Percentiles rank a stretch among this genome's conserved stretches.
These are phyloP conservation scores for Salix arbutifolia DNA, from an alignment of 345 rosid species.

Conservation along the genomic window DNA sequence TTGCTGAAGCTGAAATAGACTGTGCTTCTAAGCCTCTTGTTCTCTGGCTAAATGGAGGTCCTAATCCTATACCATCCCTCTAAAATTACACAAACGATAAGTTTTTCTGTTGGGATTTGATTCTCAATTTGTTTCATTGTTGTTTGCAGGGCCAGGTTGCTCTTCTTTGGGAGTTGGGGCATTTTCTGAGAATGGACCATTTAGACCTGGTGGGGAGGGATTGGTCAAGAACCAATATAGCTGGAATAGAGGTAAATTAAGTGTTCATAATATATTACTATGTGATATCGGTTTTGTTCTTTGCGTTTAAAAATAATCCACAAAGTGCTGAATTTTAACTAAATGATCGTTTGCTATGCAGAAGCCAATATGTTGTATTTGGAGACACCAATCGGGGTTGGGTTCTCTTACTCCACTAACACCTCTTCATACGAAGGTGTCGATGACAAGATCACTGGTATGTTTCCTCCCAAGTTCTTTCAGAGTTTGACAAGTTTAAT, in stretches of 20 bases:
- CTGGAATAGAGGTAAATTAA: conserved; percentile 77
- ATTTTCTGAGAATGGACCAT: conserved; percentile 93
- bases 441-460: conserved; percentile 78
- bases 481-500: background rate
- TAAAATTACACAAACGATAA: background rate
- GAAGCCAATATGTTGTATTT: conserved; percentile 91
- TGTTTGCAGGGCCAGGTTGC: conserved; percentile 79
- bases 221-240: conserved; percentile 75
- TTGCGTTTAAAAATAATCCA: background rate
- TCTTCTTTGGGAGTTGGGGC: conserved; percentile 98
- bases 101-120: conserved; percentile 2
- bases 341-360: conserved; percentile 28
- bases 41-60: conserved; percentile 98
- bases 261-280: background rate
- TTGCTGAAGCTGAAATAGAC: conserved; percentile 78
- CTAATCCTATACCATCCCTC: background rate
- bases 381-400: conserved; percentile 95
- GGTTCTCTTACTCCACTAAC: conserved; percentile 83
- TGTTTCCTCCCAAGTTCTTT: conserved; percentile 10
- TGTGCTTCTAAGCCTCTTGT: conserved; percentile 82
- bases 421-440: conserved; percentile 60
- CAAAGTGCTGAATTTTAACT: conserved; percentile 16
- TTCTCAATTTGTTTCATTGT: background rate
- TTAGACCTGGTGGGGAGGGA: conserved; percentile 76
- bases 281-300: background rate